Percentiles rank a stretch among this genome's conserved stretches.
Conservation (phyloP, 1,139 yeast species). For the Meyerozyma carpophila region DNA sequence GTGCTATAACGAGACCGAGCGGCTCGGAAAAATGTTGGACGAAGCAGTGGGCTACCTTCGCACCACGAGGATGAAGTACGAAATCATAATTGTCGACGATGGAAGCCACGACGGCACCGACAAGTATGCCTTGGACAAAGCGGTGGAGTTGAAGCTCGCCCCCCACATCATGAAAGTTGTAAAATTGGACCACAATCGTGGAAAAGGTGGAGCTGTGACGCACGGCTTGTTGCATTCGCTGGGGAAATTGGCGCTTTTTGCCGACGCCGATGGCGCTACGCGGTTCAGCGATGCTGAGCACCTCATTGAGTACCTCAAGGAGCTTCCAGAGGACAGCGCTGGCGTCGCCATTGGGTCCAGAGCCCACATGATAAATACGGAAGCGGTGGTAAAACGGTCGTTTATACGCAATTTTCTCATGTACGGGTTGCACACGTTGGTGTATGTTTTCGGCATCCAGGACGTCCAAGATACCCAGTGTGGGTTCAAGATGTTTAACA, state of each 20-base stretch:
- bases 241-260: constrained; percentile 76
- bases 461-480: constrained; percentile 91
- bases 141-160: constrained; percentile 40
- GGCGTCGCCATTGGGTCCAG: constrained; percentile 87
- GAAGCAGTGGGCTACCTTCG: constrained; percentile 62
- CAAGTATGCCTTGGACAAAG: constrained; percentile 64
- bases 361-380: constrained; percentile 95
- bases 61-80: constrained; percentile 44
- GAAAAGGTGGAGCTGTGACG: constrained; percentile 97
- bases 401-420: constrained; percentile 83
- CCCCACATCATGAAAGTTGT: constrained; percentile 69
- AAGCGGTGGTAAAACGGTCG: constrained; percentile 91
- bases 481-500: constrained; percentile 89
- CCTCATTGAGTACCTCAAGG: constrained; percentile 40
- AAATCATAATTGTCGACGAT: constrained; percentile 84
- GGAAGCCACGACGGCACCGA: constrained; percentile 84
- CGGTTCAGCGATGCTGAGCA: constrained; percentile 63
- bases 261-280: constrained; percentile 98
- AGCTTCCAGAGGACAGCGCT: constrained; percentile 22
- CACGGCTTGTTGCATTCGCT: constrained; percentile 80
- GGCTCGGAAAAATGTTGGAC: constrained; percentile 71
- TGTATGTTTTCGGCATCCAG: constrained; percentile 83
- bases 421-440: constrained; percentile 87
- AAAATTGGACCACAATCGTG: constrained; percentile 67
- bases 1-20: constrained; percentile 77